Conservation (phyloP, 305 asterid genomes). For the Ilex paraguariensis region DNA sequence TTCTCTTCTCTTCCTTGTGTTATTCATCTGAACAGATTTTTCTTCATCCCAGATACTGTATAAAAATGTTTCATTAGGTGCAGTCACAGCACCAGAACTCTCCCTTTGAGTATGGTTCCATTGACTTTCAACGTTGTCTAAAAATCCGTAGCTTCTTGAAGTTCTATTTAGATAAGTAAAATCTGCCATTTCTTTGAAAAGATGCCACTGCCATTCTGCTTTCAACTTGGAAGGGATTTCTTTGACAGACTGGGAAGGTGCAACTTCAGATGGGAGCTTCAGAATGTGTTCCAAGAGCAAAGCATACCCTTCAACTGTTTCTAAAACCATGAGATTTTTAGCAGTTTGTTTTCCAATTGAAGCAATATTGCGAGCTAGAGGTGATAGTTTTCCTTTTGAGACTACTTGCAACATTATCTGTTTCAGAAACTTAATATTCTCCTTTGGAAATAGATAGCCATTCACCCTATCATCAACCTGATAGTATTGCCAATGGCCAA, state of each 20-base stretch:
- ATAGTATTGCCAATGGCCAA: constrained; percentile 7
- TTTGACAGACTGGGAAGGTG: constrained; percentile 35
- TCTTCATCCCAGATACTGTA: constrained; percentile 85
- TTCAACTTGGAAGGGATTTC: constrained; percentile 44
- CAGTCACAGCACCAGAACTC: constrained; percentile 22
- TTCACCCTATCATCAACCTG: constrained; percentile 74
- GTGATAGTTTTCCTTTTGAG: constrained; percentile 71
- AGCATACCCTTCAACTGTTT: constrained; percentile 75
- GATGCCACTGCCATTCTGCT: constrained; percentile 70
- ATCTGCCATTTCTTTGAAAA: constrained; percentile 36
- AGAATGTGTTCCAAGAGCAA: constrained; percentile 64
- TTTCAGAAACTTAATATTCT: constrained; percentile 35
- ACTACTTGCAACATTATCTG: constrained; percentile 52
- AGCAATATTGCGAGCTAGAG: constrained; percentile 53
- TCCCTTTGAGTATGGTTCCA: constrained; percentile 46
- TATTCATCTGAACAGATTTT: constrained; percentile 44
- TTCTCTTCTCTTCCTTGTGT: constrained; percentile 67
- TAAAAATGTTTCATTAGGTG: constrained; percentile 43
- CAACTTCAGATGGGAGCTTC: constrained; percentile 73
- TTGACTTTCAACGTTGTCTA: constrained; percentile 51
- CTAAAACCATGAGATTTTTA: constrained; percentile 69
- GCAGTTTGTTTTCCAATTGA: constrained; percentile 51
- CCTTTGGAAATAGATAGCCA: constrained; percentile 74
- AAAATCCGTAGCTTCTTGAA: constrained; percentile 12
- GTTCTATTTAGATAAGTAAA: constrained; percentile 23